Percentiles rank a stretch among this genome's conserved stretches.
These are phyloP conservation scores for Apiotrichum siamense DNA, from an alignment of 1,284 basidiomycete species.

Conservation along the genomic window DNA sequence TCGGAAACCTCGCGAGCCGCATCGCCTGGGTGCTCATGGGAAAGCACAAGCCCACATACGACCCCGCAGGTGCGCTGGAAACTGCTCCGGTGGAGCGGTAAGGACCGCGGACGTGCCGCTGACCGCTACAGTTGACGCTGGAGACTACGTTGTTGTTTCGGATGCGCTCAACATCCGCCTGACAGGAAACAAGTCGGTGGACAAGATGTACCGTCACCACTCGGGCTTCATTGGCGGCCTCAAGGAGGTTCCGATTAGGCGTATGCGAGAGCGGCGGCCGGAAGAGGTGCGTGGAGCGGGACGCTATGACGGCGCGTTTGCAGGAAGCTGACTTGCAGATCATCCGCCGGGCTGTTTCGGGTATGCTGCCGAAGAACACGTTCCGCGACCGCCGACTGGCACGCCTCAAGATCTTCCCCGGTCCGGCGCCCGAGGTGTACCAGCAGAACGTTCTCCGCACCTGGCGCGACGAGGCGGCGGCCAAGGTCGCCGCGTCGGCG, in stretches of 20 bases:
- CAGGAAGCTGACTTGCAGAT: conserved; percentile 55
- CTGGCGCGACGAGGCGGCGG: conserved; percentile 25
- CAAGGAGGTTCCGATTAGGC: conserved; percentile 78
- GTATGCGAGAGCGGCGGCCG: conserved; percentile 76
- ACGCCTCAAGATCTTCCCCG: conserved; percentile 77
- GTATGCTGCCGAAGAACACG: conserved; percentile 96
- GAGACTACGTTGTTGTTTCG: conserved; percentile 96
- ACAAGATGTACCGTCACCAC: conserved; percentile 83
- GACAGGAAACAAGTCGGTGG: conserved; percentile 81
- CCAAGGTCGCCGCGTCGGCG: not conserved
- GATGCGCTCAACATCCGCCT: conserved; percentile 79
- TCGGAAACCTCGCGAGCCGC: conserved; percentile 87
- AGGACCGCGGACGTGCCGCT: no score
- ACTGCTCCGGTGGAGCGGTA: not conserved
- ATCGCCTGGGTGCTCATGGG: conserved; percentile 97
- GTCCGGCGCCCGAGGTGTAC: conserved; percentile 37
- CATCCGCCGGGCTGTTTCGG: conserved; percentile 87
- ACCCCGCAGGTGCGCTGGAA: conserved; percentile 67
- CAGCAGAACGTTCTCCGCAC: conserved; percentile 34
- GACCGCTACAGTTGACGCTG: conserved; percentile 71
- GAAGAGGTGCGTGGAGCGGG: conserved; percentile 68
- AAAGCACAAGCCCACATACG: conserved; percentile 97
- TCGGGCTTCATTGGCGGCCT: conserved; percentile 90
- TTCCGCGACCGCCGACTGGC: conserved; percentile 77
- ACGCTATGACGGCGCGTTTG: not conserved